Percentiles rank a stretch among this genome's conserved stretches.
Conservation (phyloP, 805 yeast genomes). For the Sporopachydermia lactativora region DNA sequence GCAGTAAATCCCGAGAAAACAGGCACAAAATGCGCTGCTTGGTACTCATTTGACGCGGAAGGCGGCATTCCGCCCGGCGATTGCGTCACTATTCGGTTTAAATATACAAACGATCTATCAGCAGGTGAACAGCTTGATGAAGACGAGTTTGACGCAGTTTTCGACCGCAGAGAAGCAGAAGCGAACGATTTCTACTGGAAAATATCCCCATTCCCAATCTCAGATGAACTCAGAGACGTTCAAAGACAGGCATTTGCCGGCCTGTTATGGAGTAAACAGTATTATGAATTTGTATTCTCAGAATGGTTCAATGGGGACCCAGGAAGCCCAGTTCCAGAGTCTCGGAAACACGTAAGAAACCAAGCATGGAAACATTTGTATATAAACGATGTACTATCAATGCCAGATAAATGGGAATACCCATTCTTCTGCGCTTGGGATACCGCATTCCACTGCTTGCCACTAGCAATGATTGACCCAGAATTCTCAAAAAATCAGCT, state of each 20-base stretch:
- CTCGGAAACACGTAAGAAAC: constrained; percentile 80
- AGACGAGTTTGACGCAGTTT: constrained; percentile 52
- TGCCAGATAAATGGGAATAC: constrained; percentile 94
- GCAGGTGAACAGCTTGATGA: constrained; percentile 39
- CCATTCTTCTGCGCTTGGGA: constrained; percentile 98
- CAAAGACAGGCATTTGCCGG: constrained; percentile 95
- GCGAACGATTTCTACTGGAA: constrained; percentile 91
- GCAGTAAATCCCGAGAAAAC: constrained; percentile 54
- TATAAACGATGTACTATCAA: constrained; percentile 72
- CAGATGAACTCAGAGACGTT: constrained; percentile 64
- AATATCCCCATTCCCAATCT: constrained; percentile 70
- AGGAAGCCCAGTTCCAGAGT: constrained; percentile 47
- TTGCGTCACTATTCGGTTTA: constrained; percentile 73
- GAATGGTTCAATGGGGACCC: constrained; percentile 88
- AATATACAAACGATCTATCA: constrained; percentile 34
- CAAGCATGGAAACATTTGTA: constrained; percentile 81
- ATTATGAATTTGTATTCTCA: constrained; percentile 71
- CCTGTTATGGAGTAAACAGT: constrained; percentile 85
- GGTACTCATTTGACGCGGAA: constrained; percentile 62
- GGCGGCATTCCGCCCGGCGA: constrained; percentile 81
- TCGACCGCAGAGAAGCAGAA: constrained; percentile 64
- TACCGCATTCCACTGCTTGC: constrained; percentile 88
- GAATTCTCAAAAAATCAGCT: constrained; percentile 82
- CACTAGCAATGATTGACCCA: constrained; percentile 87
- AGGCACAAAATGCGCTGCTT: constrained; percentile 82